phyloP scores from a whole-genome alignment of 2,329 filamentous ascomycete species.

The Chaetothyriales sp. region DNA sequence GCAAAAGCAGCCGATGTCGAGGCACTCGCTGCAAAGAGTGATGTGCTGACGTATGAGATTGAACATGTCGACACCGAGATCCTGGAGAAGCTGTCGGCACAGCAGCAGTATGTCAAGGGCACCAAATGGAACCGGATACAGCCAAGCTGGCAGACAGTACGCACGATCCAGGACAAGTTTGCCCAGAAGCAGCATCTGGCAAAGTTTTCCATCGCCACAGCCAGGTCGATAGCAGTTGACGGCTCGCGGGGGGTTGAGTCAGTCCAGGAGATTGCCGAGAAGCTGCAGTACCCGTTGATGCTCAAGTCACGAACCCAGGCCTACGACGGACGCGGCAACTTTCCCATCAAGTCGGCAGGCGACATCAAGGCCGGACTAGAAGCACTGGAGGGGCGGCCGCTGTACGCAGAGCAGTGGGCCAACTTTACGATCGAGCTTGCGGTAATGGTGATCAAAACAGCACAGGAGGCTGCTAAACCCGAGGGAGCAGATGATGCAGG shows the following conservation, averaged over 20 bases:
- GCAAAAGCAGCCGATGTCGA: slow-evolving; percentile 63
- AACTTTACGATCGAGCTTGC: slow-evolving; percentile 76
- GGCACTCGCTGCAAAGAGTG: slow-evolving; percentile 53
- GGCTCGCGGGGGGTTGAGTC: slow-evolving; percentile 33
- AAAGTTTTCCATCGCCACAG: slow-evolving; percentile 48
- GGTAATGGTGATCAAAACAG: slow-evolving; percentile 86
- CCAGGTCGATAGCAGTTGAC: slow-evolving; percentile 45
- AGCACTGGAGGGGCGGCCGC: slow-evolving; percentile 51
- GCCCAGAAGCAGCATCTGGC: slow-evolving; percentile 62
- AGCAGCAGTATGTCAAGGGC: slow-evolving; percentile 10
- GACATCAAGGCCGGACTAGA: slow-evolving; percentile 53
- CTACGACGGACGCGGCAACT: slow-evolving; percentile 65
- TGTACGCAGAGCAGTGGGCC: slow-evolving; percentile 85
- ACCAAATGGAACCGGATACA: slow-evolving; percentile 36
- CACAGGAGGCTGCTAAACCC: slow-evolving; percentile 43
- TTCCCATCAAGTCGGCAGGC: slow-evolving; percentile 42
- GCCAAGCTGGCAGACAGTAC: slow-evolving; percentile 64
- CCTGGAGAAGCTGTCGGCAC: slow-evolving; percentile 58
- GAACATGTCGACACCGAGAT: slow-evolving; percentile 75
- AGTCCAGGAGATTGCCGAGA: slow-evolving; percentile 38
- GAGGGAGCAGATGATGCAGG: slow-evolving; percentile 18
- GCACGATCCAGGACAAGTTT: slow-evolving; percentile 77
- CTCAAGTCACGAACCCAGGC: slow-evolving; percentile 71
- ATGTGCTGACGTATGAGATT: slow-evolving; percentile 78
- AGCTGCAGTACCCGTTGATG: slow-evolving; percentile 67